Percentiles rank a stretch among this genome's conserved stretches.
phyloP scores from a whole-genome alignment of 2,329 filamentous ascomycete species.

The Ceratocystis variospora region DNA sequence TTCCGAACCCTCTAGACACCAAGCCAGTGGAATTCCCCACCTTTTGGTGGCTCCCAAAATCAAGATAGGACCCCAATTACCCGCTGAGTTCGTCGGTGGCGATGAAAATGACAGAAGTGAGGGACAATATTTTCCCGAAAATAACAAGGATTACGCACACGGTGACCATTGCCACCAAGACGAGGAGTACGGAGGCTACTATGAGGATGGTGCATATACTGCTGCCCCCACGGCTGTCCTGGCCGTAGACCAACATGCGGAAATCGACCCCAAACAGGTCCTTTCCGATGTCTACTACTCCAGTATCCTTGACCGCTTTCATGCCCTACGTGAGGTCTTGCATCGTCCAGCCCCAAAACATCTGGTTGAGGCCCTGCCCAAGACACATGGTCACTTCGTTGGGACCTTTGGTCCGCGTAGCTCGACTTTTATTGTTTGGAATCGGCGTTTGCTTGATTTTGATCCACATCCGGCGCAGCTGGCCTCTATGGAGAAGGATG shows the following conservation, averaged over 20 bases:
- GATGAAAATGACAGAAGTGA: not conserved
- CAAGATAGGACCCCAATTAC: constrained; percentile 36
- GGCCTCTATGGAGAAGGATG: constrained; percentile 51
- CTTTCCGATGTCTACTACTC: constrained; percentile 55
- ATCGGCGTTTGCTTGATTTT: constrained; percentile 35
- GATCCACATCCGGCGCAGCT: constrained; percentile 47
- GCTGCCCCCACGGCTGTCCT: constrained; percentile 36
- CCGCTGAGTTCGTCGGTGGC: constrained; percentile 25
- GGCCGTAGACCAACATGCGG: constrained; percentile 23
- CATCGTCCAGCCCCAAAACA: constrained; percentile 39
- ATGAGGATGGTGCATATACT: constrained; percentile 66
- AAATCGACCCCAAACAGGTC: constrained; percentile 27
- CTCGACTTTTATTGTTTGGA: constrained; percentile 39
- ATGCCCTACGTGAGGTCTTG: constrained; percentile 48
- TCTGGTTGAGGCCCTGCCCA: constrained; percentile 39
- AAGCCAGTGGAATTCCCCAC: constrained; percentile 61
- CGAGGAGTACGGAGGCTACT: constrained; percentile 43
- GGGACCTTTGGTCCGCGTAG: constrained; percentile 39
- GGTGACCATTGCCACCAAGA: constrained; percentile 23
- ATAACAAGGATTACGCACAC: constrained; percentile 15
- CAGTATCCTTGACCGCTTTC: constrained; percentile 51
- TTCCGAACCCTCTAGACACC: constrained; percentile 40
- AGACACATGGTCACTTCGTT: constrained; percentile 42
- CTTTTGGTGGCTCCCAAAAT: constrained; percentile 49
- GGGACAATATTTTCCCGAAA: constrained; percentile 21